Evolutionary conservation across 169 alveolate species (phyloP).

Genomic region (Cardiosporidium cionae): DNA sequence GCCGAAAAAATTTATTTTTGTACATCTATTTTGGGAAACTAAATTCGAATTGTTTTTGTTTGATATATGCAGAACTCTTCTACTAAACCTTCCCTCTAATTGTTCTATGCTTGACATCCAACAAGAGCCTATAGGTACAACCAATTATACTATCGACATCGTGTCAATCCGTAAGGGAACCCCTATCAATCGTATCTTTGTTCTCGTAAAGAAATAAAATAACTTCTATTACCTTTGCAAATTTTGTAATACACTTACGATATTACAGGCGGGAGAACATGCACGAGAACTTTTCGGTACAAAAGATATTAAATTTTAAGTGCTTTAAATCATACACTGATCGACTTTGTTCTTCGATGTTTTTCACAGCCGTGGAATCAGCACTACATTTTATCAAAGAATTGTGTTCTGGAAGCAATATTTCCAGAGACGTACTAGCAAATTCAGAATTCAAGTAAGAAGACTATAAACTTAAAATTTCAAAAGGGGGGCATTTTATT

Average conservation of each 20-base stretch:
- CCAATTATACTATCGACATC: no score
- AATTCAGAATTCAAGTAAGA: neutral
- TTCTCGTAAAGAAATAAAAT: neutral
- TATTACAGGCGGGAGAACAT: neutral
- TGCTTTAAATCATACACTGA: no score
- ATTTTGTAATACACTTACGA: neutral
- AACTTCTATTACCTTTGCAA: neutral
- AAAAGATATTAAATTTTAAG: neutral
- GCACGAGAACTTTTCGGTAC: neutral
- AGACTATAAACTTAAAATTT: neutral
- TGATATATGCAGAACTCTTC: no score
- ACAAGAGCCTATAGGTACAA: no score
- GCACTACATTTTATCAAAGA: neutral
- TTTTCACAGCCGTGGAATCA: neutral
- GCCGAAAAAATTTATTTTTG: no score
- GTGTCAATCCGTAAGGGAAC: no score
- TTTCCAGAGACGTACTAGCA: neutral
- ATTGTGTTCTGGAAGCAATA: neutral
- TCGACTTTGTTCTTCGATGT: no score
- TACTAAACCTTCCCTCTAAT: no score
- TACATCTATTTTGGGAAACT: no score
- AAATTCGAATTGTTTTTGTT: no score
- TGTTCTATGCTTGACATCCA: no score
- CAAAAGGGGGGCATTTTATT: no score
- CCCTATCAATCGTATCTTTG: neutral